A percentile compares a stretch with the other conserved stretches of the same genome.
These are phyloP conservation scores for Fusarium gaditjirri DNA, from an alignment of 2,329 filamentous ascomycete genomes.

Conservation along the genomic window DNA sequence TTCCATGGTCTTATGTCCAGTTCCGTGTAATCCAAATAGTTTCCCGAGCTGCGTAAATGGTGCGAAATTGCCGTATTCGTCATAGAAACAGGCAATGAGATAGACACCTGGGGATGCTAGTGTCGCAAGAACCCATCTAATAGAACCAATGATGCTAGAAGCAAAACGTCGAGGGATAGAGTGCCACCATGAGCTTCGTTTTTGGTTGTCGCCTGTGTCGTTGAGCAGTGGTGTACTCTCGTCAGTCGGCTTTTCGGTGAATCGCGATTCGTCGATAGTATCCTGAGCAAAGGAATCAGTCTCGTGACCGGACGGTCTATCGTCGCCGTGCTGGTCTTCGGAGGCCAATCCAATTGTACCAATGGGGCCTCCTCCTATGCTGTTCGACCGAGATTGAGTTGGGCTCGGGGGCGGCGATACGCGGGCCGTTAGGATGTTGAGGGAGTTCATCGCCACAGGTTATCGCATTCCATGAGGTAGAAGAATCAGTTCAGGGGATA, in stretches of 20 bases:
- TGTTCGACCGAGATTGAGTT: conserved; percentile 68
- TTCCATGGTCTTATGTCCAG: conserved; percentile 56
- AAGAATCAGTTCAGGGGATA: conserved; percentile 9
- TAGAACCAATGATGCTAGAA: conserved; percentile 76
- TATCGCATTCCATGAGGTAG: conserved; percentile 65
- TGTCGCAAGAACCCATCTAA: conserved; percentile 82
- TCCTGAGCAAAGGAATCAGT: conserved; percentile 51
- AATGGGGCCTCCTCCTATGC: conserved; percentile 64
- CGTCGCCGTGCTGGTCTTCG: conserved; percentile 46
- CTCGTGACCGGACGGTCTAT: conserved; percentile 51
- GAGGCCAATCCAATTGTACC: conserved; percentile 57
- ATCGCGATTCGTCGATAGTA: conserved; percentile 48
- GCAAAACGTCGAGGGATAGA: conserved; percentile 75
- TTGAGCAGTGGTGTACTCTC: conserved; percentile 75
- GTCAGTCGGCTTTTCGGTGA: conserved; percentile 52
- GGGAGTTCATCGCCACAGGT: conserved; percentile 86
- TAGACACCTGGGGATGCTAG: conserved; percentile 84
- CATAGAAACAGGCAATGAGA: conserved; percentile 83
- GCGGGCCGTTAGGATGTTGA: conserved; percentile 91
- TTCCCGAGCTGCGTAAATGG: conserved; percentile 78
- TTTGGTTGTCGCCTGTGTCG: conserved; percentile 49
- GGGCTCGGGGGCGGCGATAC: conserved; percentile 72
- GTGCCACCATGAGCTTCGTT: conserved; percentile 61
- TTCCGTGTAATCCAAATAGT: conserved; percentile 63
- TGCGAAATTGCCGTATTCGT: conserved; percentile 81